Percentiles rank a stretch among this genome's conserved stretches.
Evolutionary conservation across 352 stramenopile genomes (phyloP).

Genomic region (Pythium rishiriense): DNA sequence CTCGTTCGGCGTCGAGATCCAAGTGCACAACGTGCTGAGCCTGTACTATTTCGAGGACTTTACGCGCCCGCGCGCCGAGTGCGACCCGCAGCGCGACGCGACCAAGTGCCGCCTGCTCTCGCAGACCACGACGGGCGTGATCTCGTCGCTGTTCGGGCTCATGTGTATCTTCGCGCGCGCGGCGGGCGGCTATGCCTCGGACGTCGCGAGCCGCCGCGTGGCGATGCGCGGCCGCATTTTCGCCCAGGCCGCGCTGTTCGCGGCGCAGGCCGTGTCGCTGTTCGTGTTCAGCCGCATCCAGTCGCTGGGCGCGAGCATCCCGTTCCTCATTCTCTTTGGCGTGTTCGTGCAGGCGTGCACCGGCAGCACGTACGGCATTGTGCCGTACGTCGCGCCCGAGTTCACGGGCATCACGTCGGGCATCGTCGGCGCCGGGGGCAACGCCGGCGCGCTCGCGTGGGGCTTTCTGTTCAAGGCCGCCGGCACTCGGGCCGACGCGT

Average conservation of each 20-base stretch:
- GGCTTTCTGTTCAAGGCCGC: conserved; percentile 50
- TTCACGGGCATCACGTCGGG: conserved; percentile 49
- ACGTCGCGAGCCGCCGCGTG: conserved; percentile 67
- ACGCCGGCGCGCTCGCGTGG: conserved; percentile 44
- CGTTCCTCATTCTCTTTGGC: conserved; percentile 87
- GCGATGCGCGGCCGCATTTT: conserved; percentile 87
- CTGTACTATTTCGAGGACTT: conserved; percentile 91
- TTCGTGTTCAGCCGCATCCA: conserved; percentile 67
- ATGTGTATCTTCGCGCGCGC: conserved; percentile 93
- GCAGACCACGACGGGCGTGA: conserved; percentile 56
- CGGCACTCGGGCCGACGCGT: conserved; percentile 30
- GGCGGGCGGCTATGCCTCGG: conserved; percentile 80
- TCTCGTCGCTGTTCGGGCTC: conserved; percentile 92
- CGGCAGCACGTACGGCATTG: conserved; percentile 53
- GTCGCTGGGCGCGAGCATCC: conserved; percentile 49
- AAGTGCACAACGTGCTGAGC: conserved; percentile 93
- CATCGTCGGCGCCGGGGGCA: conserved; percentile 52
- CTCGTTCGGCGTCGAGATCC: conserved; percentile 94
- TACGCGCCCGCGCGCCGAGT: conserved; percentile 38
- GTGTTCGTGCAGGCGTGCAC: conserved; percentile 87
- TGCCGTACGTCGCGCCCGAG: conserved; percentile 49
- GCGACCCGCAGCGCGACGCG: conserved; percentile 27
- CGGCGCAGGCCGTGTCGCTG: conserved; percentile 73
- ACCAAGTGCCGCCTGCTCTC: conserved; percentile 34
- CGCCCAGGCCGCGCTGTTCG: conserved; percentile 71